Conservation (phyloP, 108 stramenopile species). For the Cyclotella baltica region DNA sequence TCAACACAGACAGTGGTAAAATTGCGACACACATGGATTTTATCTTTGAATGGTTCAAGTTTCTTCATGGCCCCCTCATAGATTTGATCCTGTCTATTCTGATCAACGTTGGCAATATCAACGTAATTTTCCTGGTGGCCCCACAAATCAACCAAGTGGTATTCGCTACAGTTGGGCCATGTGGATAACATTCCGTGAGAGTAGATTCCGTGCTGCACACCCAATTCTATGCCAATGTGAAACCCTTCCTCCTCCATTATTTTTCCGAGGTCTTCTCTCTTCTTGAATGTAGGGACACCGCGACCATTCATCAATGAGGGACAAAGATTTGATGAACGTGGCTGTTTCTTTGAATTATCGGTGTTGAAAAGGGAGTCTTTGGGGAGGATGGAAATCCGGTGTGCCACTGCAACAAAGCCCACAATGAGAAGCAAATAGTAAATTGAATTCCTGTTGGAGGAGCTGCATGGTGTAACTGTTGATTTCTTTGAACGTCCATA, state of each 20-base stretch:
- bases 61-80: conserved; percentile 12
- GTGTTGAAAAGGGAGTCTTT: too few species aligned
- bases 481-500: too few species aligned
- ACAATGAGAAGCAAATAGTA: too few species aligned
- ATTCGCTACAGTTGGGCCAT: conserved; percentile 14
- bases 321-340: too few species aligned
- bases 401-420: too few species aligned
- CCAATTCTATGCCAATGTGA: conserved; percentile 18
- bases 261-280: not conserved
- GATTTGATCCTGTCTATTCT: conserved; percentile 13
- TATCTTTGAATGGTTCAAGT: conserved; percentile 2
- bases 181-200: conserved; percentile 2
- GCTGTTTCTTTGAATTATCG: too few species aligned
- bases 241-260: conserved; percentile 12
- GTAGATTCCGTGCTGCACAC: conserved; percentile 20
- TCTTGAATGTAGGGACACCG: conserved; percentile 23
- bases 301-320: conserved; percentile 14
- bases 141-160: conserved; percentile 38
- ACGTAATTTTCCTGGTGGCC: conserved; percentile 29
- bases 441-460: too few species aligned
- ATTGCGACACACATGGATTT: conserved; percentile 25
- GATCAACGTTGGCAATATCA: conserved; percentile 35
- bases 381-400: too few species aligned
- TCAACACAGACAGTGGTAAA: conserved; percentile 23
- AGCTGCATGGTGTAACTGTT: too few species aligned